phyloP scores from a whole-genome alignment of 495 filamentous ascomycete species.

The Xylaria telfairii region DNA sequence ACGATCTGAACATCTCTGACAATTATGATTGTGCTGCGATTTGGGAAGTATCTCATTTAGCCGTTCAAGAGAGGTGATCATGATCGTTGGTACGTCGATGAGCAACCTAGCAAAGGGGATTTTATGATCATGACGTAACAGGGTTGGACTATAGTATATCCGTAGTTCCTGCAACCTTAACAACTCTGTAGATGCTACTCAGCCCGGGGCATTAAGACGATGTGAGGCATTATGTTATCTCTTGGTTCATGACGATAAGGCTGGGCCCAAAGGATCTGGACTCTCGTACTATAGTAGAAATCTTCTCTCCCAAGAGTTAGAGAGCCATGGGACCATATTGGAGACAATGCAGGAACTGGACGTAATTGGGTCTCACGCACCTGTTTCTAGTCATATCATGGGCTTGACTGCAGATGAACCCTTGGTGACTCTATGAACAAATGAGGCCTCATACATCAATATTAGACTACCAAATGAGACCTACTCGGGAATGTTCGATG shows the following conservation, averaged over 20 bases:
- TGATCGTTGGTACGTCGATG: neutral
- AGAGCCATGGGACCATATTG: neutral
- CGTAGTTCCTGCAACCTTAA: neutral
- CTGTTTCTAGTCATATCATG: neutral
- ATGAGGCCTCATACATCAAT: neutral
- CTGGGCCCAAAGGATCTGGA: conserved; percentile 8
- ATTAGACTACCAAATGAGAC: neutral
- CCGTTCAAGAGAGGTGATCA: neutral
- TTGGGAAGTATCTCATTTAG: neutral
- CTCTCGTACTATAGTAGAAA: neutral
- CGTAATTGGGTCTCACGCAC: neutral
- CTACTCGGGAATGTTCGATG: neutral
- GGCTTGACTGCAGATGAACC: neutral
- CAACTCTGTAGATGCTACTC: neutral
- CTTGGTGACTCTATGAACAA: neutral
- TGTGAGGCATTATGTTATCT: neutral
- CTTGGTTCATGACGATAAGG: conserved; percentile 16
- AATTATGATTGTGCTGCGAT: neutral
- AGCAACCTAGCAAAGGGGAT: neutral
- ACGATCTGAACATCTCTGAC: neutral
- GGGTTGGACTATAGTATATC: neutral
- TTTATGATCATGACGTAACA: neutral
- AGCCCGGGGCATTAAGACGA: neutral
- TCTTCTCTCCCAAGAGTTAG: neutral
- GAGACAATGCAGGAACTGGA: neutral